A percentile compares a stretch with the other conserved stretches of the same genome.
These are phyloP conservation scores for Arctostaphylos glauca DNA, from an alignment of 148 eudicot species.

Conservation along the genomic window DNA sequence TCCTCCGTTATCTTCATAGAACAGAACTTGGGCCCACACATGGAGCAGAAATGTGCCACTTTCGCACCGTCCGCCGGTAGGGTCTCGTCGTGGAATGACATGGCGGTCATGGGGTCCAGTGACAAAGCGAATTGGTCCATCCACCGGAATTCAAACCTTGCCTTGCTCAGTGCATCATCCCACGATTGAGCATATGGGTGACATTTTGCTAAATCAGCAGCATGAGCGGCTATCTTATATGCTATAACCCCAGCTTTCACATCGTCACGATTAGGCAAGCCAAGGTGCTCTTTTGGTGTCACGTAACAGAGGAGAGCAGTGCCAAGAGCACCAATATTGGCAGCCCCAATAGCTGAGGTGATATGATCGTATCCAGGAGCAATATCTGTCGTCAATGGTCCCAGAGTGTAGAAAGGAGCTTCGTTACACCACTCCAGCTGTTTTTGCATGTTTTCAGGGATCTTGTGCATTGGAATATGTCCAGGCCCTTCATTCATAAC, in stretches of 20 bases:
- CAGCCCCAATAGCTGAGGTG: conserved; percentile 98
- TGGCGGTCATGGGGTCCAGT: conserved; percentile 93
- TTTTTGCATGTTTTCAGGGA: conserved; percentile 97
- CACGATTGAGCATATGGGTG: conserved; percentile 91
- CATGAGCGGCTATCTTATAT: conserved; percentile 97
- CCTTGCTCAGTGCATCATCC: conserved; percentile 98
- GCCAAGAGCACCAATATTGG: conserved; percentile 95
- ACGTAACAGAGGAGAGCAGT: conserved; percentile 96
- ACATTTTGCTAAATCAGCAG: conserved; percentile 88
- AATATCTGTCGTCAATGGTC: conserved; percentile 92
- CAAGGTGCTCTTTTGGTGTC: conserved; percentile 99
- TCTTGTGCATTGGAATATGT: conserved; percentile 94
- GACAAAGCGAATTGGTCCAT: conserved; percentile 96
- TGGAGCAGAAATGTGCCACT: conserved; percentile 98
- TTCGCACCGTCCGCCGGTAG: conserved; percentile 95
- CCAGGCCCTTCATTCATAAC: conserved; percentile 99
- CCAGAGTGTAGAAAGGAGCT: conserved; percentile 98
- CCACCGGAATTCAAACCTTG: conserved; percentile 96
- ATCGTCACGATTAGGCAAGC: conserved; percentile 89
- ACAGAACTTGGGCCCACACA: conserved; percentile 99
- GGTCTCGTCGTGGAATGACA: conserved; percentile 95
- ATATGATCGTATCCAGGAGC: conserved; percentile 99
- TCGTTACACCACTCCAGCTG: conserved; percentile 98
- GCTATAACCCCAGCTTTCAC: conserved; percentile 96
- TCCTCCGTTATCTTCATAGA: conserved; percentile 99